These are phyloP conservation scores for Rhipidocladum racemiflorum DNA, from an alignment of 176 grass and related monocot species.

Conservation along the genomic window DNA sequence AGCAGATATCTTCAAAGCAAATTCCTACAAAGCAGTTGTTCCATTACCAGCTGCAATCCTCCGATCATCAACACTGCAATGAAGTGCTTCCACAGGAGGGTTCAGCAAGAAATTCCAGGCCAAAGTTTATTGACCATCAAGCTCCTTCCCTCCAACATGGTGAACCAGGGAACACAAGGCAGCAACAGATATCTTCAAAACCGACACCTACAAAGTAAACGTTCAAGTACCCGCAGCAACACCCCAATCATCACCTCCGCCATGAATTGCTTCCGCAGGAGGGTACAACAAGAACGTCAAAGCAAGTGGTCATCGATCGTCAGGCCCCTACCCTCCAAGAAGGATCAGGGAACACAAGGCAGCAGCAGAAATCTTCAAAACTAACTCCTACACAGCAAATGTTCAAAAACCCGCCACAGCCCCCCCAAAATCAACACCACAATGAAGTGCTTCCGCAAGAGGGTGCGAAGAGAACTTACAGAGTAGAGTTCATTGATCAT, in stretches of 20 bases:
- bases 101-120: constrained; percentile 8
- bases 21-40: neutral
- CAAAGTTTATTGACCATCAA: neutral
- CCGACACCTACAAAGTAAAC: neutral
- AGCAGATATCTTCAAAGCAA: neutral
- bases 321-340: neutral
- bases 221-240: neutral
- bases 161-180: neutral
- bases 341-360: constrained; percentile 3
- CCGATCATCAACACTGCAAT: neutral
- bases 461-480: neutral
- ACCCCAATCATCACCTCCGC: neutral
- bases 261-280: neutral
- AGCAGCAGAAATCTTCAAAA: neutral
- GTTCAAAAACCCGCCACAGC: neutral
- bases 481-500: neutral
- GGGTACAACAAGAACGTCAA: neutral
- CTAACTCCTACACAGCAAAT: neutral
- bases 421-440: constrained; percentile 2
- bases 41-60: neutral
- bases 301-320: neutral
- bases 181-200: neutral
- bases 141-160: neutral
- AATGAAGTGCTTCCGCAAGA: neutral
- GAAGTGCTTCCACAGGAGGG: constrained; percentile 4